Evolutionary conservation across 345 rosid species (phyloP).

Genomic region (Cardiospermum halicacabum): DNA sequence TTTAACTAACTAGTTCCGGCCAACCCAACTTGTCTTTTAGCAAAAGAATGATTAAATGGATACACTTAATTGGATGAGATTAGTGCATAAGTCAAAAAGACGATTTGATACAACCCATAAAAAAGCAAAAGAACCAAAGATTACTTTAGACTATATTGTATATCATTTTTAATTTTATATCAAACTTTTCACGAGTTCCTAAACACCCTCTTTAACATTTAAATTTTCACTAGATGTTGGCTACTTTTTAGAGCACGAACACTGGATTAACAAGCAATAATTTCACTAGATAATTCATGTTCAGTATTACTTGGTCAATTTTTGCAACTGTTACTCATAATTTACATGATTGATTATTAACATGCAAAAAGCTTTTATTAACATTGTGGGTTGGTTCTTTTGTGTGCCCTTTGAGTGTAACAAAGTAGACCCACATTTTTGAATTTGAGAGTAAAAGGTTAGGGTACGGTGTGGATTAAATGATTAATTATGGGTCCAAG

Average conservation of each 20-base stretch:
- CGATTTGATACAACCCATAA: constrained; percentile 7
- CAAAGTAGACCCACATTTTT: not conserved
- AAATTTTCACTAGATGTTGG: not conserved
- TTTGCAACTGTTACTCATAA: not conserved
- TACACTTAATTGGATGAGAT: not conserved
- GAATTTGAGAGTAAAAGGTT: not conserved
- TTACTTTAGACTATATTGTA: not conserved
- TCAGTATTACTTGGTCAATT: not conserved
- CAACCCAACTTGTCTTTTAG: no score
- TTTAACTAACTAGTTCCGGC: no score
- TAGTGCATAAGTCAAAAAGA: constrained; percentile 20
- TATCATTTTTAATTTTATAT: constrained; percentile 4
- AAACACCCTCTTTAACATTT: constrained; percentile 1
- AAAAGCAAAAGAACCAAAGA: constrained; percentile 8
- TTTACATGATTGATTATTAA: not conserved
- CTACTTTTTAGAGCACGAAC: not conserved
- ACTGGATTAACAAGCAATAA: not conserved
- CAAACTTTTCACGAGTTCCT: constrained; percentile 17
- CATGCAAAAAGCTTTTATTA: constrained; percentile 3
- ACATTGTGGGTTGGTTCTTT: not conserved
- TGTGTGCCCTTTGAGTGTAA: not conserved
- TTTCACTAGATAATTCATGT: not conserved
- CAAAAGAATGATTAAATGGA: constrained; percentile 9
- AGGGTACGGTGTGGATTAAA: constrained; percentile 2
- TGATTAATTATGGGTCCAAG: constrained; percentile 17